phyloP scores from a whole-genome alignment of 164 flowering plant genomes.

The Dillenia suffruticosa region DNA sequence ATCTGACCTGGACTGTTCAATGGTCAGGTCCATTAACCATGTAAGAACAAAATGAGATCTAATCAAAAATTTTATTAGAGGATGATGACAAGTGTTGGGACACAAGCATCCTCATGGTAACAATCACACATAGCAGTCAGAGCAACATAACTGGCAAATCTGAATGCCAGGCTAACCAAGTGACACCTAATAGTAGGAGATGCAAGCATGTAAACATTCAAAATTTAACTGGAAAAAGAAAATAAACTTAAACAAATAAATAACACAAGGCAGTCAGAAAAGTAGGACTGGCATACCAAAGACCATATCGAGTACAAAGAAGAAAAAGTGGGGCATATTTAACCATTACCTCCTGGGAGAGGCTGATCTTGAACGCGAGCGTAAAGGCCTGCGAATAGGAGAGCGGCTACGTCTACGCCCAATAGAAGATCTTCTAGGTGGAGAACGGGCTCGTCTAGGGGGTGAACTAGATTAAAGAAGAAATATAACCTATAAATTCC shows the following conservation, averaged over 20 bases:
- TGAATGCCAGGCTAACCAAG: no score
- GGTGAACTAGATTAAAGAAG: slow-evolving; percentile 54
- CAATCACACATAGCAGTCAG: no score
- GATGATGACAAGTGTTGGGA: no score
- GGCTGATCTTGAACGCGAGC: slow-evolving; percentile 71
- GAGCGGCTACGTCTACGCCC: slow-evolving; percentile 85
- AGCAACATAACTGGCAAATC: no score
- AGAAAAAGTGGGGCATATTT: background rate
- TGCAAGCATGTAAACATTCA: background rate
- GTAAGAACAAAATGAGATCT: no score
- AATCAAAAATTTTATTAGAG: no score
- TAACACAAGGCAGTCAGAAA: background rate
- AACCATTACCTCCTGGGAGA: slow-evolving; percentile 78
- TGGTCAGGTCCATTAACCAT: no score
- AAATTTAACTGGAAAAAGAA: background rate
- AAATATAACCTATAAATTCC: background rate
- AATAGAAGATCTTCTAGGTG: slow-evolving; percentile 86
- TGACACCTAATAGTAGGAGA: no score
- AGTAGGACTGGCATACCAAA: no score
- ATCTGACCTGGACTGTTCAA: no score
- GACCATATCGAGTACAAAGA: background rate
- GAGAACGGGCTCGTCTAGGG: slow-evolving; percentile 79
- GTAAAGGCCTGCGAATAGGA: slow-evolving; percentile 75
- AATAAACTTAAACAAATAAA: background rate
- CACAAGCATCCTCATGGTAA: no score